These are phyloP conservation scores for Xylariales sp. DNA, from an alignment of 2,329 filamentous ascomycete species.

Conservation along the genomic window DNA sequence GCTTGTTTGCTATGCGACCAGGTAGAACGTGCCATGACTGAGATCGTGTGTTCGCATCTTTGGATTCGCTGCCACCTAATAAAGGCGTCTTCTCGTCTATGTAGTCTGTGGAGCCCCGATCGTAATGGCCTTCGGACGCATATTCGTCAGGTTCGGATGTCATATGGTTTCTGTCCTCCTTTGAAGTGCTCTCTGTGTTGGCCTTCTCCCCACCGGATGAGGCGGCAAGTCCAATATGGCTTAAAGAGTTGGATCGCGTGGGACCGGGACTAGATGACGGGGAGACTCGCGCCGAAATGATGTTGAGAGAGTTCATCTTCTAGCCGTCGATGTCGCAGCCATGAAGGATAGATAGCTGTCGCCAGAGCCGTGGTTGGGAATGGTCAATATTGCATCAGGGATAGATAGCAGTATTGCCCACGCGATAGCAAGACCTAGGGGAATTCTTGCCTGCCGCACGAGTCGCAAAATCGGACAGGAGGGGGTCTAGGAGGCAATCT, in stretches of 20 bases:
- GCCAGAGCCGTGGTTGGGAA: slow-evolving; percentile 9
- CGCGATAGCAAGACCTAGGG: neutral
- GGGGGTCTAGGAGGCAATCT: too few relatives aligned
- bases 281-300: slow-evolving; percentile 80
- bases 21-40: slow-evolving; percentile 55
- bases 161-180: slow-evolving; percentile 8
- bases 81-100: slow-evolving; percentile 68
- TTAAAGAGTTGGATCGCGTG: slow-evolving; percentile 58
- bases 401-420: neutral
- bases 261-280: slow-evolving; percentile 52
- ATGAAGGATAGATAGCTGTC: slow-evolving; percentile 34
- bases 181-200: slow-evolving; percentile 8
- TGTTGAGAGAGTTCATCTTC: slow-evolving; percentile 96
- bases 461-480: too few relatives aligned
- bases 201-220: slow-evolving; percentile 24
- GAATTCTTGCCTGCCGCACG: slow-evolving; percentile 3
- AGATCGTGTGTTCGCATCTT: slow-evolving; percentile 31
- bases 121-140: slow-evolving; percentile 30
- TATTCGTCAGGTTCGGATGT: slow-evolving; percentile 32
- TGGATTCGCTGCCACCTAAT: slow-evolving; percentile 36
- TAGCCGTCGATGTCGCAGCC: slow-evolving; percentile 45
- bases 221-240: slow-evolving; percentile 40
- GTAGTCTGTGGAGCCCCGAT: slow-evolving; percentile 24
- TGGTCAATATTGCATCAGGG: slow-evolving; percentile 7
- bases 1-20: slow-evolving; percentile 63